Percentiles rank a stretch among this genome's conserved stretches.
Evolutionary conservation across 495 filamentous ascomycete genomes (phyloP).

Genomic region (Cudoniella acicularis): DNA sequence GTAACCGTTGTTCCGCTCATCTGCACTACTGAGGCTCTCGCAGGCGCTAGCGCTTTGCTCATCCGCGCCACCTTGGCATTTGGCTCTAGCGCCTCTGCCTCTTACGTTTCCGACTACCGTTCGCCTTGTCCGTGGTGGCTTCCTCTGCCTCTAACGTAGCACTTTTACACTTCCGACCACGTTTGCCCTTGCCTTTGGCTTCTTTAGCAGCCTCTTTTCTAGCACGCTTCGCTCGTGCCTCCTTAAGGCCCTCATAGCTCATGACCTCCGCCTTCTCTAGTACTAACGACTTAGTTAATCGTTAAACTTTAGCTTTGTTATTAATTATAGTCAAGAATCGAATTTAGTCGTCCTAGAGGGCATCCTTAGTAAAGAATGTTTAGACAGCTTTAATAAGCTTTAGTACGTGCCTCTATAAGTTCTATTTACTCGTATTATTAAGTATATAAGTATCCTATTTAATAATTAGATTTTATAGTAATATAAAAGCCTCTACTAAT

Average conservation of each 20-base stretch:
- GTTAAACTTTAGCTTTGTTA: background rate
- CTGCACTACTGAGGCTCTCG: background rate
- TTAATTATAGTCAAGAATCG: background rate
- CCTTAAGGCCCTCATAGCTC: constrained; percentile 32
- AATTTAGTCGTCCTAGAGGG: background rate
- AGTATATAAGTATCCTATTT: constrained; percentile 26
- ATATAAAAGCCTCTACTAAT: constrained; percentile 2
- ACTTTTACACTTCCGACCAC: no score
- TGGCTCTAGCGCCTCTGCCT: constrained; percentile 13
- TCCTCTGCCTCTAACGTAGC: background rate
- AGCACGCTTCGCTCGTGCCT: constrained; percentile 30
- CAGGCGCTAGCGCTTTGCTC: constrained; percentile 6
- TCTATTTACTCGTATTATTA: constrained; percentile 25
- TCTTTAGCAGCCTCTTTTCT: constrained; percentile 4
- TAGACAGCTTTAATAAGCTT: constrained; percentile 14
- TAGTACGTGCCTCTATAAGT: constrained; percentile 24
- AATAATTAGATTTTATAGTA: constrained; percentile 24
- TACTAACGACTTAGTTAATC: background rate
- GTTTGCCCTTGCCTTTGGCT: constrained; percentile 2
- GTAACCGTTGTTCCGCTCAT: background rate
- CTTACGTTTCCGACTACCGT: constrained; percentile 25
- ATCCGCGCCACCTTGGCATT: constrained; percentile 16
- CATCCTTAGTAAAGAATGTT: background rate
- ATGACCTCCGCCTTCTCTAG: constrained; percentile 25
- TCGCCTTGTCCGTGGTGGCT: no score